Base-by-base conservation (phyloP, 805 yeast species). In the Saccharomycopsis sp. region DNA sequence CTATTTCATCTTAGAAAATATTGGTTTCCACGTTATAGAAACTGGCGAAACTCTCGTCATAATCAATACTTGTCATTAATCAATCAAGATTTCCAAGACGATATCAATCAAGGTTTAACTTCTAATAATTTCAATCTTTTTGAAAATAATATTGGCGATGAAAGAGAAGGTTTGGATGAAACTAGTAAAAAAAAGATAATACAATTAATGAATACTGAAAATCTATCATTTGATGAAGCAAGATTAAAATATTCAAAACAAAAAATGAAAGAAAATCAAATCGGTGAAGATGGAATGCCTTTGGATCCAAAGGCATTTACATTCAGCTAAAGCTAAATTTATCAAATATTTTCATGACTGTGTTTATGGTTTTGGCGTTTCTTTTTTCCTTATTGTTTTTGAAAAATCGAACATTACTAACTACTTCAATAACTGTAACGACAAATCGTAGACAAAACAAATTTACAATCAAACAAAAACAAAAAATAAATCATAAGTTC, bases 201-300 rank as follows among this genome's bases (percentile, higher is more conserved):
- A 42, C 46, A 56, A 21, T 61, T 80, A 5, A 83, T 83, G 92
- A 53, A 63, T 5, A 52, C 55, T 4, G 45, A 46, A 13, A 54
- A 62, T 27, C 46, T 80, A 21, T 51, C 70, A 1, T 83, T 83
- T 53, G 94, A 83, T 54, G 74, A 74, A 31, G 94, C 94, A 1
- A 63, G 94, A 45, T 55, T 71, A 3, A 51, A 64, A 40, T 77
- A 70, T 52, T 68, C 73, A 10, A 29, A 37, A 21, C 25, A 23
- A 9, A 59, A 60, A 47, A 64, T 83, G 54, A 60, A 62, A 1
- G 55, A 61, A 13, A 69, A 79, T 52, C 68, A 65, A 9, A 74
- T 82, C 31, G 79, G 71, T 2, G 67, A 73, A 0, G 78, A 79
- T 54, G 89, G 89, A 0, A 57, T 70, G 37, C 88, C 88, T 1